Conservation (phyloP, 768 basidiomycete species). For the Tylopilus subfusipes region DNA sequence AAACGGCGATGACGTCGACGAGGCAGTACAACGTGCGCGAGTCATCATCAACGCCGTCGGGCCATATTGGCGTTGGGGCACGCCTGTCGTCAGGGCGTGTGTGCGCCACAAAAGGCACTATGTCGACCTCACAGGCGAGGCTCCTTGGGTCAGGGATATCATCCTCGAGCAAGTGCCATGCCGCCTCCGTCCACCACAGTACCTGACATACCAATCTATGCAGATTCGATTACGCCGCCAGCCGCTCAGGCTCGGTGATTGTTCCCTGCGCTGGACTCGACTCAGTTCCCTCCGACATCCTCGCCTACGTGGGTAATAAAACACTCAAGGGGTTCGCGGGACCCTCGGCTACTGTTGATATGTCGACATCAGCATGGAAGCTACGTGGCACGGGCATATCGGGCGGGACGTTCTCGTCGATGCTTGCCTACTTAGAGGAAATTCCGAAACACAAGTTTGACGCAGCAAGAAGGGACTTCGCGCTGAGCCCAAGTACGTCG, state of each 20-base stretch:
- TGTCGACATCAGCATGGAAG: constrained; percentile 51
- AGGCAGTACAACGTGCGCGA: constrained; percentile 50
- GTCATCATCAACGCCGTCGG: constrained; percentile 79
- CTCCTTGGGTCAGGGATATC: constrained; percentile 60
- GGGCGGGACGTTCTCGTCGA: constrained; percentile 36
- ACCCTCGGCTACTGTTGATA: constrained; percentile 39
- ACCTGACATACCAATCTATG: constrained; percentile 13
- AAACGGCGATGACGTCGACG: constrained; percentile 49
- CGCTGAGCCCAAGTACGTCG: constrained; percentile 42
- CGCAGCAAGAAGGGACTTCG: constrained; percentile 35
- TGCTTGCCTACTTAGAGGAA: constrained; percentile 33
- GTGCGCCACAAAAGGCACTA: constrained; percentile 75
- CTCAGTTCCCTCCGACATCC: constrained; percentile 72
- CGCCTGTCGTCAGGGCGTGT: constrained; percentile 78
- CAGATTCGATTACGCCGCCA: constrained; percentile 72
- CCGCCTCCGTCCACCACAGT: constrained; percentile 2
- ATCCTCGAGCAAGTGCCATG: constrained; percentile 47
- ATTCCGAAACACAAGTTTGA: constrained; percentile 29
- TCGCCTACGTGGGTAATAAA: constrained; percentile 64
- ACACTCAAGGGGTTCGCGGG: constrained; percentile 53
- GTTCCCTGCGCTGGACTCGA: constrained; percentile 78
- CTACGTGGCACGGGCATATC: constrained; percentile 34
- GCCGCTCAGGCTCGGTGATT: constrained; percentile 67
- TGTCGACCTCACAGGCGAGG: constrained; percentile 80
- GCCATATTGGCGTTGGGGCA: constrained; percentile 69